Evolutionary conservation across 1,284 basidiomycete species (phyloP).

Genomic region (Peniophora sp.): DNA sequence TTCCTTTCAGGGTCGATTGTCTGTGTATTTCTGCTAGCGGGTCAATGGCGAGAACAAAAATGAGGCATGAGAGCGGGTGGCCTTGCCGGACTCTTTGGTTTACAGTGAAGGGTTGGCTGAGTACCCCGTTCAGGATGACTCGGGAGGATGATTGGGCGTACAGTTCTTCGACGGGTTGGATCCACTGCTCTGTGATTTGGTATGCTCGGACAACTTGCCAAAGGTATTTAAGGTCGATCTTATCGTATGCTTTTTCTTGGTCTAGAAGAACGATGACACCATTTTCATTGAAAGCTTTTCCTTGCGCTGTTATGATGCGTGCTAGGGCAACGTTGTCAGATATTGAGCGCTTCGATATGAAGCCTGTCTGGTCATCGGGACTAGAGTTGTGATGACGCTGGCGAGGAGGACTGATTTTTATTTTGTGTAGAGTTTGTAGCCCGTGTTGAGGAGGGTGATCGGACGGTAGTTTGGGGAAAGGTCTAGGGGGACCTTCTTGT

Average conservation of each 20-base stretch:
- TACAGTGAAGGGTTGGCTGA: constrained; percentile 13
- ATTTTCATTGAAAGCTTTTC: constrained; percentile 15
- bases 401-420: constrained; percentile 12
- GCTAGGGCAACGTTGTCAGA: constrained; percentile 15
- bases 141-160: constrained; percentile 16
- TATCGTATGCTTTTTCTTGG: constrained; percentile 27
- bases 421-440: constrained; percentile 22
- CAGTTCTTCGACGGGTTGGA: constrained; percentile 12
- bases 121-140: constrained; percentile 20
- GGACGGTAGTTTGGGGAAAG: constrained; percentile 24
- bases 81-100: constrained; percentile 22
- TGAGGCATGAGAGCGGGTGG: constrained; percentile 22
- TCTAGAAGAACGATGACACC: constrained; percentile 20
- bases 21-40: constrained; percentile 14
- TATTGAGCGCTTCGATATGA: constrained; percentile 17
- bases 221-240: constrained; percentile 21
- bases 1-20: constrained; percentile 11
- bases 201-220: constrained; percentile 15
- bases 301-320: constrained; percentile 14
- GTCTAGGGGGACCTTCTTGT: constrained; percentile 22
- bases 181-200: constrained; percentile 14
- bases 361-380: constrained; percentile 23
- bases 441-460: constrained; percentile 24
- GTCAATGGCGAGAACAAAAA: constrained; percentile 21
- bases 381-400: constrained; percentile 4